Conservation (phyloP, 768 basidiomycete genomes). For the Candolleomyces efflorescens region DNA sequence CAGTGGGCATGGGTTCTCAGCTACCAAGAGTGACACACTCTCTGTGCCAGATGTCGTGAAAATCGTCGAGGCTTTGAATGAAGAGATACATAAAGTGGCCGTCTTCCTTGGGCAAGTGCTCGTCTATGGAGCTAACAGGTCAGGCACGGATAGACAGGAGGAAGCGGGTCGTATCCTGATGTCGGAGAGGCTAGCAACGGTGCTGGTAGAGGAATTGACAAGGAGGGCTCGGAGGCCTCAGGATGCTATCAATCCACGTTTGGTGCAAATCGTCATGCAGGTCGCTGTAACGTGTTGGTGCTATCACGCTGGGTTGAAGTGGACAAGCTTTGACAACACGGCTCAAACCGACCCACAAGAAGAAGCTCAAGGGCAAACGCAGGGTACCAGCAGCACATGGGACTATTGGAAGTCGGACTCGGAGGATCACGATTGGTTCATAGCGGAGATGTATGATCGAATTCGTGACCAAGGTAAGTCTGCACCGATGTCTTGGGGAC, state of each 20-base stretch:
- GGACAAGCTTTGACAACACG: not conserved
- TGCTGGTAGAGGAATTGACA: constrained; percentile 4
- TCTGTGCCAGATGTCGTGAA: constrained; percentile 42
- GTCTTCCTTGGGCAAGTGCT: constrained; percentile 42
- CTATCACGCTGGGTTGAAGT: not conserved
- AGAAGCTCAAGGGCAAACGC: not conserved
- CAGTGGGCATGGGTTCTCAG: too few relatives aligned
- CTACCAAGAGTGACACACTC: constrained; percentile 34
- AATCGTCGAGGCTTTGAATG: constrained; percentile 40
- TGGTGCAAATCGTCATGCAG: constrained; percentile 6
- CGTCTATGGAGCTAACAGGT: constrained; percentile 14
- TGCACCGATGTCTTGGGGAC: constrained; percentile 27
- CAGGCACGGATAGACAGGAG: constrained; percentile 2
- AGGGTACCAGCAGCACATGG: constrained; percentile 5
- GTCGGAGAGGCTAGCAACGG: not conserved
- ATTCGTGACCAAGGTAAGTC: constrained; percentile 36
- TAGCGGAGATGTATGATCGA: constrained; percentile 25
- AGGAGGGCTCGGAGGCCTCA: not conserved
- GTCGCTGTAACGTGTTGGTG: not conserved
- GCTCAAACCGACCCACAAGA: not conserved
- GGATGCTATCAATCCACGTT: constrained; percentile 1
- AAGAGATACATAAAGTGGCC: constrained; percentile 43
- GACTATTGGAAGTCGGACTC: constrained; percentile 13
- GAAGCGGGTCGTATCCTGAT: constrained; percentile 25
- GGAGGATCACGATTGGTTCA: constrained; percentile 12